Conservation (phyloP, 1,139 yeast species). For the Blastobotrys buckinghamii region DNA sequence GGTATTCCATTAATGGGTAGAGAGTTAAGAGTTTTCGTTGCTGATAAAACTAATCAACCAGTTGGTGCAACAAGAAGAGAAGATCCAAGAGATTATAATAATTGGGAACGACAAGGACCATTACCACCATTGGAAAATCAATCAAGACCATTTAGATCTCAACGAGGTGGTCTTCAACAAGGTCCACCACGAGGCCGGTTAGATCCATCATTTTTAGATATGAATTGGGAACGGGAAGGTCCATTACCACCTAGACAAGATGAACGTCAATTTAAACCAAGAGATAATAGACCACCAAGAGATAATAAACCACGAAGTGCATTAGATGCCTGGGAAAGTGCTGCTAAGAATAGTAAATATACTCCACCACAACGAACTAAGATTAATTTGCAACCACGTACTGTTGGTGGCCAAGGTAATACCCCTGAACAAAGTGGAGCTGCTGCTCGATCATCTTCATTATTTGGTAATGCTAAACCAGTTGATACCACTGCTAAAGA, state of each 20-base stretch:
- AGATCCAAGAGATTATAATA: conserved; percentile 28
- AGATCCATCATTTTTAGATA: conserved; percentile 28
- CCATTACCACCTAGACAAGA: conserved; percentile 29
- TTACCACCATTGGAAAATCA: conserved; percentile 26
- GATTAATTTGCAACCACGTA: conserved; percentile 28
- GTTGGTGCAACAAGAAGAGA: too few species aligned
- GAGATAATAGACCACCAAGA: conserved; percentile 14
- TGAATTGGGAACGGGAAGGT: conserved; percentile 33
- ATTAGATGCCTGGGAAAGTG: conserved; percentile 5
- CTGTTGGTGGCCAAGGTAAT: conserved; percentile 22
- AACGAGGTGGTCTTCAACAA: conserved; percentile 4
- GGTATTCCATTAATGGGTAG: conserved; percentile 67
- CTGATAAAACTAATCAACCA: conserved; percentile 43
- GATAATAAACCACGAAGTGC: neutral
- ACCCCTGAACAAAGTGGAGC: conserved; percentile 19
- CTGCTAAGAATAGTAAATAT: neutral
- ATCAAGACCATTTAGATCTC: neutral
- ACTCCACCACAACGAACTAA: conserved; percentile 21
- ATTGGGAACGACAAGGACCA: conserved; percentile 32
- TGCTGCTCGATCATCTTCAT: conserved; percentile 21
- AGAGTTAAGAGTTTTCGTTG: conserved; percentile 73
- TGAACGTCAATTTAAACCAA: conserved; percentile 15
- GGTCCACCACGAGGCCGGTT: conserved; percentile 10
- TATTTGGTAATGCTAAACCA: conserved; percentile 38
- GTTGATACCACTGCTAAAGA: conserved; percentile 33